Evolutionary conservation across 1,284 basidiomycete genomes (phyloP).

Genomic region (Ceratobasidium sp.): DNA sequence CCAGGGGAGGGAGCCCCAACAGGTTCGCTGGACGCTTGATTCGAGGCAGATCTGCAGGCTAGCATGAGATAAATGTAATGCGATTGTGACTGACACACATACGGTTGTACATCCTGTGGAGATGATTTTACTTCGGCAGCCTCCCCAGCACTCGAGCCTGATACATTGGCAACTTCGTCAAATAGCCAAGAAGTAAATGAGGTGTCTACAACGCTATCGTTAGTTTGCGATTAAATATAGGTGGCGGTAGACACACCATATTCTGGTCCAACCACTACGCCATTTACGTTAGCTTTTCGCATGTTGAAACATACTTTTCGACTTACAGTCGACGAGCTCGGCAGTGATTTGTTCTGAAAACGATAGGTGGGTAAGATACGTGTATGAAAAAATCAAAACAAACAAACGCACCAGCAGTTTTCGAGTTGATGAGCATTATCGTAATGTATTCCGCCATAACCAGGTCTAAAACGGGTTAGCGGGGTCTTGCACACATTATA

Average conservation of each 20-base stretch:
- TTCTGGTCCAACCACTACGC: slow-evolving; percentile 74
- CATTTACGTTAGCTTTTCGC: neutral
- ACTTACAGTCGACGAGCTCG: slow-evolving; percentile 80
- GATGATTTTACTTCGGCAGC: slow-evolving; percentile 3
- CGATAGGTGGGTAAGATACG: neutral
- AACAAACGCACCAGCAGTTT: slow-evolving; percentile 67
- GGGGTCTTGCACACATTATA: neutral
- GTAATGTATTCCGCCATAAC: slow-evolving; percentile 91
- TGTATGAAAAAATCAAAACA: slow-evolving; percentile 4
- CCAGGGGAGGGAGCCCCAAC: slow-evolving; percentile 23
- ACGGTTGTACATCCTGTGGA: slow-evolving; percentile 21
- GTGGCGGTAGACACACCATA: slow-evolving; percentile 59
- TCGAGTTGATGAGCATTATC: slow-evolving; percentile 90
- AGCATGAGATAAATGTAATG: neutral
- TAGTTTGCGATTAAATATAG: neutral
- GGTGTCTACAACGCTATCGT: slow-evolving; percentile 58
- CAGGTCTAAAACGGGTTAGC: slow-evolving; percentile 59
- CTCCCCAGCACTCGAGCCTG: neutral
- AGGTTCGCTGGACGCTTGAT: slow-evolving; percentile 48
- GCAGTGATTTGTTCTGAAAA: slow-evolving; percentile 74
- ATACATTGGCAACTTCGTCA: slow-evolving; percentile 66
- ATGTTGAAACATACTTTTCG: slow-evolving; percentile 7
- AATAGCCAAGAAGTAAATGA: slow-evolving; percentile 86
- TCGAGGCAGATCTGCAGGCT: neutral
- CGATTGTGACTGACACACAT: neutral